Base-by-base conservation (phyloP, 225 moss, liverwort and hornwort genomes). In the Marchantia polymorpha region DNA sequence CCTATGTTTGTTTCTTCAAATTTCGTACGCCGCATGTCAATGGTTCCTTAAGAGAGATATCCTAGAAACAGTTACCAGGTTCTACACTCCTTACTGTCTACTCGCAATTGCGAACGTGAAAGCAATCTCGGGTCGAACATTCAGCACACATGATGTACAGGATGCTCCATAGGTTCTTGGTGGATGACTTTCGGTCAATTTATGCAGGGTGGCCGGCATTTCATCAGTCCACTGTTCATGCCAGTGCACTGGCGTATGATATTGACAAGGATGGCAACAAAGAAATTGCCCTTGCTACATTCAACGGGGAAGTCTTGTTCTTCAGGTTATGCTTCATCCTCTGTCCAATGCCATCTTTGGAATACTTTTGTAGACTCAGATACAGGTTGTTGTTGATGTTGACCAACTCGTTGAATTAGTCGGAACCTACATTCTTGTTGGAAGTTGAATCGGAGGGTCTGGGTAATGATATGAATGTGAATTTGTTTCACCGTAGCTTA, bases 251-350 rank as follows among this genome's bases (percentile, higher is more conserved):
- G 52, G 74, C 88, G 73, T 95, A 99, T 83, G 99, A 99, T 80
- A 95, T 99, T 78, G 99, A 99, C 72, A 92, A 90, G 87, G 99
- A 99, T 84, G 95, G 99, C 79, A 89, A 82, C 82, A 89, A 89
- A 80, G 99, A 99, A 85, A 87, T 99, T 76, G 93, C 83, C 51
- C 88, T 99, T 81, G 93, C 95, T 52, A 99, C 99, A 60, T 99
- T 95, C 84, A 91, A 99, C 82, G 99, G 99, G 74, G 95, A 99
- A 79, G 89, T 99, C 79, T 80, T 95, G 61, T 99, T 99, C 72
- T 99, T 90, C 81, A 90, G 94, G 90, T 92, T 83, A 52, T 72
- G 48, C 49, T 67, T 70, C 50, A 77, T 68, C 53, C 69, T 60
- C 26, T 73, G 46, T 31, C 23, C 49, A 1, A 70, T 39, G 39